phyloP scores from a whole-genome alignment of 805 yeast genomes.

The Suhomyces sp. region DNA sequence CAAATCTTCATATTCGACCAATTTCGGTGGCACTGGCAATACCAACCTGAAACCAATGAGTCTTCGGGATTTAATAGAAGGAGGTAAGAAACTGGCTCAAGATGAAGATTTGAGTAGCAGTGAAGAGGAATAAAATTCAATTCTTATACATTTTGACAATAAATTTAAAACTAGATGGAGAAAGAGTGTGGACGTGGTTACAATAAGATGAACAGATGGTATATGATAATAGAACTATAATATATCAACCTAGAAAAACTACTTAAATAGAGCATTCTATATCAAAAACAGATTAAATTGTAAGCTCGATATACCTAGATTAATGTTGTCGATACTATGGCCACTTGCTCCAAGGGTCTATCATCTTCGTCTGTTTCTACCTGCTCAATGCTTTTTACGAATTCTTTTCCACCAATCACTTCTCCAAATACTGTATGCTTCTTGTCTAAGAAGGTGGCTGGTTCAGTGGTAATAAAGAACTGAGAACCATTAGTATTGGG shows the following conservation, averaged over 20 bases:
- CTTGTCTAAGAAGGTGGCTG: slow-evolving; percentile 19
- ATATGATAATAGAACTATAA: background rate
- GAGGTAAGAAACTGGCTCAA: slow-evolving; percentile 13
- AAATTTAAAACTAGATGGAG: too few species aligned
- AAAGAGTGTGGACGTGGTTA: too few species aligned
- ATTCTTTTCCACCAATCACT: slow-evolving; percentile 21
- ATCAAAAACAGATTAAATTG: background rate
- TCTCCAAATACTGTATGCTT: slow-evolving; percentile 29
- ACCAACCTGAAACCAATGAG: slow-evolving; percentile 35
- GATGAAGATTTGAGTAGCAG: slow-evolving; percentile 35
- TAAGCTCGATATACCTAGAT: background rate
- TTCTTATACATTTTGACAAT: background rate
- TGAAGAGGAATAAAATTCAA: slow-evolving; percentile 24
- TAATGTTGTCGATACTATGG: slow-evolving; percentile 21
- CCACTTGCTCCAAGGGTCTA: slow-evolving; percentile 21
- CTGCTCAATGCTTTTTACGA: slow-evolving; percentile 16
- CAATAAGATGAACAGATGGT: too few species aligned
- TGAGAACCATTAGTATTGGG: slow-evolving; percentile 28
- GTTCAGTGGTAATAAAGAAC: slow-evolving; percentile 25
- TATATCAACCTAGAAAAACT: too few species aligned
- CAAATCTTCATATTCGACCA: slow-evolving; percentile 5
- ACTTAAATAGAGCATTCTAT: background rate
- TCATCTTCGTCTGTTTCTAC: slow-evolving; percentile 19
- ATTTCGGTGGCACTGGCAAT: background rate
- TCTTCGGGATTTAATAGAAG: slow-evolving; percentile 37